phyloP scores from a whole-genome alignment of 2,329 filamentous ascomycete genomes.

The Microdochium nivale region DNA sequence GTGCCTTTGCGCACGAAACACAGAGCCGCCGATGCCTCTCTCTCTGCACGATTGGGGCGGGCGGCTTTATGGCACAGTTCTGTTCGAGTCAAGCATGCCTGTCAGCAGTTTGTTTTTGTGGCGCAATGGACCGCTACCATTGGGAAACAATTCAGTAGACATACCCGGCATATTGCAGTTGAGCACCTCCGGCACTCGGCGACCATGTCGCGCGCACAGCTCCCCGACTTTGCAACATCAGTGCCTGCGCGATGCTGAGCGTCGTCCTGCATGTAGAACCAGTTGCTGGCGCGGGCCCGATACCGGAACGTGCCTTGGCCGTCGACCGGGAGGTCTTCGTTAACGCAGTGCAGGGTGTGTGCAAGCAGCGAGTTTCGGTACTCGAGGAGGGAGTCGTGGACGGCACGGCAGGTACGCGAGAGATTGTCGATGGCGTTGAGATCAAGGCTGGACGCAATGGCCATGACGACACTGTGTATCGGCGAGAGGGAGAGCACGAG shows the following conservation, averaged over 20 bases:
- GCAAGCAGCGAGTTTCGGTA: slow-evolving; percentile 66
- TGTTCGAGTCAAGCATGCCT: slow-evolving; percentile 25
- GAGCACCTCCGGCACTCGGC: slow-evolving; percentile 71
- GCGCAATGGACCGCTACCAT: background rate
- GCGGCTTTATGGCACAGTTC: slow-evolving; percentile 88
- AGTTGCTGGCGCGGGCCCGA: slow-evolving; percentile 47
- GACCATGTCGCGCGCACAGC: slow-evolving; percentile 84
- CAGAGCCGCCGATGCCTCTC: slow-evolving; percentile 78
- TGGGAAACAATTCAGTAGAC: slow-evolving; percentile 13
- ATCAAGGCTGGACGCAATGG: slow-evolving; percentile 71
- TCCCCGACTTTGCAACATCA: slow-evolving; percentile 59
- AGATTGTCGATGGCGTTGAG: slow-evolving; percentile 81
- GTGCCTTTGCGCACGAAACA: slow-evolving; percentile 62
- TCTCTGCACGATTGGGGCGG: slow-evolving; percentile 55
- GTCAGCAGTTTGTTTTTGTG: background rate
- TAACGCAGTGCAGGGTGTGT: slow-evolving; percentile 71
- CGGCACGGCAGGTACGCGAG: slow-evolving; percentile 70
- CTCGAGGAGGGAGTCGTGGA: slow-evolving; percentile 69
- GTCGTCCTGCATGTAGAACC: slow-evolving; percentile 50
- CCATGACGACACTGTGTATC: slow-evolving; percentile 58
- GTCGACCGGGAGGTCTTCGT: slow-evolving; percentile 52
- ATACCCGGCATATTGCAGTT: slow-evolving; percentile 72
- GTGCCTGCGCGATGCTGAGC: slow-evolving; percentile 33
- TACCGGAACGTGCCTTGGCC: slow-evolving; percentile 48
- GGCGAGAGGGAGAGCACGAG: slow-evolving; percentile 4